phyloP scores from a whole-genome alignment of 805 yeast species.

The Cyberlindnera bimundalis region DNA sequence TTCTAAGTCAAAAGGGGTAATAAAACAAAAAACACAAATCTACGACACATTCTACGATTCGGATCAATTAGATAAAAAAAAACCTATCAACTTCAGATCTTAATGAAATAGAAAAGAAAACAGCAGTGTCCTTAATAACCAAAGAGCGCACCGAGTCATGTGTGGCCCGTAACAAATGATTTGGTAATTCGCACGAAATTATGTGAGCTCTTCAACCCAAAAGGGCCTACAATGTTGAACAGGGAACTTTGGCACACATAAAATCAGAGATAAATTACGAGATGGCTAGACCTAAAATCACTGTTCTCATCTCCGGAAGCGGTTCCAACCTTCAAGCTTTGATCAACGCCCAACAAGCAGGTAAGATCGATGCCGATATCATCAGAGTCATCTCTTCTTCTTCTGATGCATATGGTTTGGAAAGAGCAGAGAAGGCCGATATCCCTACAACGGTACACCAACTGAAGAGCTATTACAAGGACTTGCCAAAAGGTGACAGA shows the following conservation, averaged over 20 bases:
- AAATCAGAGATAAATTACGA: not conserved
- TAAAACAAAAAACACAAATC: not conserved
- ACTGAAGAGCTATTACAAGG: conserved; percentile 69
- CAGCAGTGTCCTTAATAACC: too few relatives aligned
- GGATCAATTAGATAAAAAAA: too few relatives aligned
- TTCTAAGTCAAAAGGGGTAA: not conserved
- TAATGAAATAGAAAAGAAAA: too few relatives aligned
- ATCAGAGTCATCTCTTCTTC: conserved; percentile 83
- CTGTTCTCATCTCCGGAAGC: conserved; percentile 86
- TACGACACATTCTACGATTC: conserved; percentile 8
- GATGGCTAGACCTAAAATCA: conserved; percentile 31
- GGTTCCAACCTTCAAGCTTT: conserved; percentile 96
- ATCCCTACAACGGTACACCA: conserved; percentile 75
- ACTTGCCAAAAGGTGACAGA: conserved; percentile 69
- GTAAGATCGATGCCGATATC: conserved; percentile 46
- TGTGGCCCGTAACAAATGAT: conserved; percentile 5
- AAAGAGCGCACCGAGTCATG: conserved; percentile 1
- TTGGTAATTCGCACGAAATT: conserved; percentile 2
- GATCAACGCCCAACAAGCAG: conserved; percentile 61
- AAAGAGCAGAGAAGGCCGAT: conserved; percentile 64
- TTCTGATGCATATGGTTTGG: conserved; percentile 80
- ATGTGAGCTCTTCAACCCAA: not conserved
- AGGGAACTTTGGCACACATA: too few relatives aligned
- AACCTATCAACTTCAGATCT: too few relatives aligned
- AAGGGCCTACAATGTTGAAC: too few relatives aligned